Evolutionary conservation across 768 basidiomycete genomes (phyloP), one percentile per base, ranked within the genome.

Genomic region (Macrolepiota albuminosa): DNA sequence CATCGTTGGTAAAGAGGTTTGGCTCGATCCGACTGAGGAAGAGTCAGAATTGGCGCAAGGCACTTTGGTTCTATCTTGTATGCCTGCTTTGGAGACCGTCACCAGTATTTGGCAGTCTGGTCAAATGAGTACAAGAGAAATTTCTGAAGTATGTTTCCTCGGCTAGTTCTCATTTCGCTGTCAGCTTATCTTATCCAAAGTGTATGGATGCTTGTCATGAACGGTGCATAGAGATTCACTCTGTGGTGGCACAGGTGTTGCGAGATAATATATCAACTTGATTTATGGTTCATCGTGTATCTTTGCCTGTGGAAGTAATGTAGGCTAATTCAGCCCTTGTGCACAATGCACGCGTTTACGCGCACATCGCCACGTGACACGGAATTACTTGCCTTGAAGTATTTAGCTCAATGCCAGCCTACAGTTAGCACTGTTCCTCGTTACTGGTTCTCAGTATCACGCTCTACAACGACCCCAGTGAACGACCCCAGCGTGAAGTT

Each of bases 61-160:
- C 0, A 85, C 81, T n/a, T 62, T 98, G n/a, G 81, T 89, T 0
- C 69, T 95, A 16, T 85, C 94, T 0, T 89, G 87, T 59, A 86
- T 99, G 78, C 96, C 97, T 58, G 95, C 96, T 2, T 77, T 98
- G 36, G 84, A 84, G 34, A 88, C 83, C 7, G 75, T 95, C 11
- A 95, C 94, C 1, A 92, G 84, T 69, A 61, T 95, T n/a, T 93
- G 91, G 89, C 87, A 95, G 70, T 84, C 85, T 6, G 95, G 95
- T 8, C 76, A 79, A 62, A 80, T 89, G 72, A 76, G 75, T 2
- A 69, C 83, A 0, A 75, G 76, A 8, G 76, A 88, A 59, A 75
- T 80, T 29, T 67, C 87, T 37, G 72, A 74, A 67, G 95, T 90
- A 63, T 73, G 86, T 70, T 36, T 33, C 31, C 49, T 24, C 37